phyloP scores from a whole-genome alignment of 306 rosid species.

The Carpinus viminea region DNA sequence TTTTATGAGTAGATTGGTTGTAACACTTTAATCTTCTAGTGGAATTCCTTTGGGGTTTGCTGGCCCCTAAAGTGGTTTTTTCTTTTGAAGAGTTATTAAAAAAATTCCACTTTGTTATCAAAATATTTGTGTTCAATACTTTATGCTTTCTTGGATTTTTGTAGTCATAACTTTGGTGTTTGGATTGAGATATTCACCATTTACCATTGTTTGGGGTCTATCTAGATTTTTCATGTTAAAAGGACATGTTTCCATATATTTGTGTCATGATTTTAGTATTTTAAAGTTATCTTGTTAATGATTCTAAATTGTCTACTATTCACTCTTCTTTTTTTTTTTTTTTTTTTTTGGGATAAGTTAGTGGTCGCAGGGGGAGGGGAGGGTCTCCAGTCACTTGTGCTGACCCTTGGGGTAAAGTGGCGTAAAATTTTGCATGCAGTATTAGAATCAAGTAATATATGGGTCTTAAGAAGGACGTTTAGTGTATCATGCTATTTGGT shows the following conservation, averaged over 20 bases:
- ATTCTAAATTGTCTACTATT: not conserved
- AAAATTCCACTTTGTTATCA: too few relatives aligned
- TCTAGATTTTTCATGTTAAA: not conserved
- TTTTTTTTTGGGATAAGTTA: not conserved
- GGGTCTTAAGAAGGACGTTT: not conserved
- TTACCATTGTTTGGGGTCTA: too few relatives aligned
- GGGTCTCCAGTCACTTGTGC: not conserved
- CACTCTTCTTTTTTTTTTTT: not conserved
- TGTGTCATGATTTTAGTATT: slow-evolving; percentile 14
- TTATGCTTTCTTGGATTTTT: too few relatives aligned
- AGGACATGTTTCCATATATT: slow-evolving; percentile 8
- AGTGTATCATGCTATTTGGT: not conserved
- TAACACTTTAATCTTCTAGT: too few relatives aligned
- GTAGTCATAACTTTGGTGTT: too few relatives aligned
- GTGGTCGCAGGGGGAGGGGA: not conserved
- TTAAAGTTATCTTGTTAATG: not conserved
- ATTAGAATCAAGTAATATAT: not conserved
- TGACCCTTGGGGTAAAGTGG: not conserved
- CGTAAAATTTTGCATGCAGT: not conserved
- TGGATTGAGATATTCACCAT: too few relatives aligned
- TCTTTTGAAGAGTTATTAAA: too few relatives aligned
- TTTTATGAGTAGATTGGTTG: too few relatives aligned
- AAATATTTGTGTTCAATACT: too few relatives aligned
- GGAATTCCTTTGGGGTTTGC: too few relatives aligned
- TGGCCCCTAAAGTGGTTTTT: too few relatives aligned